A percentile compares a stretch with the other conserved stretches of the same genome.
Evolutionary conservation across 2,329 filamentous ascomycete species (phyloP).

Genomic region (Fusarium falciforme): DNA sequence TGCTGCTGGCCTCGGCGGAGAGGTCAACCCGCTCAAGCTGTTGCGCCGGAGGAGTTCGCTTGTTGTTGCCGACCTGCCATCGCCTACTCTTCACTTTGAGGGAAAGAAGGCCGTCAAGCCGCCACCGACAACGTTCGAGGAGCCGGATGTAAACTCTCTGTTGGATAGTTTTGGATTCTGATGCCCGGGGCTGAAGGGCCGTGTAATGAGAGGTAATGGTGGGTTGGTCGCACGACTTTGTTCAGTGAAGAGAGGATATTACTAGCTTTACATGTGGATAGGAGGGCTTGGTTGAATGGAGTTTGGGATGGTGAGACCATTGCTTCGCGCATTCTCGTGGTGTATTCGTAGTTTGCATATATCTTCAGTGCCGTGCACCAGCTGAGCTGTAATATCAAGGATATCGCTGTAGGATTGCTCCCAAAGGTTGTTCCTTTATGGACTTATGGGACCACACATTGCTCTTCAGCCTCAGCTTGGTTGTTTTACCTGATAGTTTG

Average conservation of each 20-base stretch:
- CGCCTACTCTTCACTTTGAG: slow-evolving; percentile 53
- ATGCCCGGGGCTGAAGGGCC: not conserved
- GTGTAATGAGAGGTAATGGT: not conserved
- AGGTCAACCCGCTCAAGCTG: slow-evolving; percentile 74
- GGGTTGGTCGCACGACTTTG: not conserved
- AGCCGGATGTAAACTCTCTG: slow-evolving; percentile 90
- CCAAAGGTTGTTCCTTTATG: not conserved
- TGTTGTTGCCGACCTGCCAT: slow-evolving; percentile 80
- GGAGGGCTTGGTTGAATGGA: not conserved
- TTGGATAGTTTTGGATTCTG: slow-evolving; percentile 95
- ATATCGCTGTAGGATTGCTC: not conserved
- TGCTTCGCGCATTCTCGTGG: not conserved
- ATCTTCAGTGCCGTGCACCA: not conserved
- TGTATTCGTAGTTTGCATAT: not conserved
- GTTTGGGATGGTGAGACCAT: not conserved
- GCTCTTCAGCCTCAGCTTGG: not conserved
- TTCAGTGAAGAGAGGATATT: not conserved
- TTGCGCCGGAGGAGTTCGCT: slow-evolving; percentile 79
- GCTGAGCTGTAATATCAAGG: not conserved
- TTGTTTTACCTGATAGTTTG: not conserved
- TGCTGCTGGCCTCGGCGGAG: slow-evolving; percentile 54
- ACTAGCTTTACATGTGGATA: not conserved
- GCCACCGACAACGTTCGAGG: slow-evolving; percentile 83
- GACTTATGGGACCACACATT: not conserved
- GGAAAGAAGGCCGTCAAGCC: slow-evolving; percentile 60